Percentiles rank a stretch among this genome's conserved stretches.
Conservation (phyloP, 106 monocot species). For the Allium fistulosum region DNA sequence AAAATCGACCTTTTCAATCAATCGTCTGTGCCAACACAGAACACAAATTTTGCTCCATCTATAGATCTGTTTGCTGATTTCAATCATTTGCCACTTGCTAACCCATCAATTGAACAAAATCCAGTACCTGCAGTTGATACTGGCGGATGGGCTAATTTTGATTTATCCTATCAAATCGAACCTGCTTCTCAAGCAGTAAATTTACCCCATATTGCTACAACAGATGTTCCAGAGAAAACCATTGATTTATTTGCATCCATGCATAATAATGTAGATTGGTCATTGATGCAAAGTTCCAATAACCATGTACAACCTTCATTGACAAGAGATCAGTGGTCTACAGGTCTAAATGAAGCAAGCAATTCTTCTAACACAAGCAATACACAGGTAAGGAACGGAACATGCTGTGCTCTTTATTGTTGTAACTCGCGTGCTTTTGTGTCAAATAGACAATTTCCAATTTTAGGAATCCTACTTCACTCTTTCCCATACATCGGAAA, state of each 20-base stretch:
- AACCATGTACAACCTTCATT: slow-evolving; percentile 13
- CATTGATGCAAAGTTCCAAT: slow-evolving; percentile 13
- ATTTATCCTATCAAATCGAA: slow-evolving; percentile 22
- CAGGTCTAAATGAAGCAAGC: slow-evolving; percentile 12
- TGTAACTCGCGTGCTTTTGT: too few relatives aligned
- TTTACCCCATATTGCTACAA: slow-evolving; percentile 5
- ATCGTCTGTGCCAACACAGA: slow-evolving; percentile 18
- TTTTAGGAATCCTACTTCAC: too few relatives aligned
- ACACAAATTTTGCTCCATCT: slow-evolving; percentile 22
- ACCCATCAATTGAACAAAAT: slow-evolving; percentile 10
- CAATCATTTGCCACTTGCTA: slow-evolving; percentile 20
- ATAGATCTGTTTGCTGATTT: slow-evolving; percentile 55
- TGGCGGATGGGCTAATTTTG: slow-evolving; percentile 88
- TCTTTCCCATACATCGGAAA: too few relatives aligned
- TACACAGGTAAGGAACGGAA: slow-evolving; percentile 25
- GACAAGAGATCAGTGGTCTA: slow-evolving; percentile 24
- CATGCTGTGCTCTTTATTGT: not conserved
- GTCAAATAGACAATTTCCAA: too few relatives aligned
- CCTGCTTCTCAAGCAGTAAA: slow-evolving; percentile 12
- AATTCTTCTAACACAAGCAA: slow-evolving; percentile 7
- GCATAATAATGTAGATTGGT: slow-evolving; percentile 14
- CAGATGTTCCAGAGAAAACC: slow-evolving; percentile 7
- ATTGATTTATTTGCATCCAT: slow-evolving; percentile 19
- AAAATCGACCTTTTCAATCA: slow-evolving; percentile 27
- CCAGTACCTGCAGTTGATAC: slow-evolving; percentile 22